Evolutionary conservation across 306 rosid genomes (phyloP).

Genomic region (Canavalia ensiformis): DNA sequence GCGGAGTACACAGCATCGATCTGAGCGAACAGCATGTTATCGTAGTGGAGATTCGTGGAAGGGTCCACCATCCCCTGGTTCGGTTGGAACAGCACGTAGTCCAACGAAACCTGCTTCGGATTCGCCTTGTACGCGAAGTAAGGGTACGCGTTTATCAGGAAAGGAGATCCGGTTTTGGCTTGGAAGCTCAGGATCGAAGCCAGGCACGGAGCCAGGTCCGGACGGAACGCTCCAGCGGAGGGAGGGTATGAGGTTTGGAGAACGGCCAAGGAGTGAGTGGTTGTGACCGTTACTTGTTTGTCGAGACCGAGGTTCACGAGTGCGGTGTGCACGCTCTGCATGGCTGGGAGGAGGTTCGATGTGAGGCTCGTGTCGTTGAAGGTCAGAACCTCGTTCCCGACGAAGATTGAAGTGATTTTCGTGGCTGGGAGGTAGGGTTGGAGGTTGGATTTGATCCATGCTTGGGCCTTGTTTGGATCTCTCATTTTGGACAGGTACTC

Average conservation of each 20-base stretch:
- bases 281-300: constrained; percentile 60
- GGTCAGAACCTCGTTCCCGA: constrained; percentile 90
- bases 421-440: constrained; percentile 78
- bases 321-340: constrained; percentile 85
- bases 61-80: constrained; percentile 83
- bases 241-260: constrained; percentile 90
- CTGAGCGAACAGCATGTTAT: constrained; percentile 93
- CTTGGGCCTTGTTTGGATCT: constrained; percentile 68
- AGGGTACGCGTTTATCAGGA: constrained; percentile 94
- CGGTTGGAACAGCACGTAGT: constrained; percentile 85
- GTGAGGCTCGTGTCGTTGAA: constrained; percentile 81
- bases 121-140: constrained; percentile 87
- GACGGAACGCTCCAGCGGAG: constrained; percentile 80
- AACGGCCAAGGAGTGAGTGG: constrained; percentile 77
- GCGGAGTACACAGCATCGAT: constrained; percentile 94
- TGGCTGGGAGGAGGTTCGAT: constrained; percentile 77
- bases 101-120: constrained; percentile 77
- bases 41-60: constrained; percentile 75
- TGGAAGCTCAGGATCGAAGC: constrained; percentile 80
- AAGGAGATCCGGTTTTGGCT: constrained; percentile 83
- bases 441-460: constrained; percentile 84
- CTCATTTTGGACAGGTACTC: constrained; percentile 75
- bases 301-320: constrained; percentile 65
- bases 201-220: constrained; percentile 66
- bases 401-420: constrained; percentile 83